Evolutionary conservation across 257 asterid species (phyloP).

Genomic region (Solanum dulcamara): DNA sequence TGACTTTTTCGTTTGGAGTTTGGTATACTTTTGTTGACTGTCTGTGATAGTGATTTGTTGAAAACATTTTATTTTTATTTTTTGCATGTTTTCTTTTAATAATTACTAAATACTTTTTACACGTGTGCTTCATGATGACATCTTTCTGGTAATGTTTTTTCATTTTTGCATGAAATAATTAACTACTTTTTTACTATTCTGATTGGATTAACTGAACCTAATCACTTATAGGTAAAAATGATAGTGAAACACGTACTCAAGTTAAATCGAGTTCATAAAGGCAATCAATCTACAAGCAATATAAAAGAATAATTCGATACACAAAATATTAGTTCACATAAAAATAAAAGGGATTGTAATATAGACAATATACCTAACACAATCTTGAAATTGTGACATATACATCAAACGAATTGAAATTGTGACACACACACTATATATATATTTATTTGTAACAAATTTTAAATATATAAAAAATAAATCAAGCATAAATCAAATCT

Average conservation of each 20-base stretch:
- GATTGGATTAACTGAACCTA: not conserved
- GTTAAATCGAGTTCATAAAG: not conserved
- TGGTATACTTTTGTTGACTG: not conserved
- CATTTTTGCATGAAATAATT: not conserved
- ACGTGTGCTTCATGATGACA: not conserved
- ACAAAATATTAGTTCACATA: too few relatives aligned
- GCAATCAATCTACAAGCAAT: not conserved
- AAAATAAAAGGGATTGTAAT: too few relatives aligned
- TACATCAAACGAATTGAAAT: not conserved
- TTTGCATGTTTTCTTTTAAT: not conserved
- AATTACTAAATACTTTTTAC: not conserved
- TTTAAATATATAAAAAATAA: too few relatives aligned
- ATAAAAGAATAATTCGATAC: too few relatives aligned
- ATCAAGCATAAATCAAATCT: too few relatives aligned
- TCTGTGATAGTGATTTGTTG: not conserved
- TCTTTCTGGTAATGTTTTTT: not conserved
- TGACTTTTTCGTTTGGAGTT: not conserved
- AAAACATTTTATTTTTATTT: not conserved
- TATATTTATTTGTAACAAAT: too few relatives aligned
- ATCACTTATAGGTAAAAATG: not conserved
- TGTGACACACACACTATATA: too few relatives aligned
- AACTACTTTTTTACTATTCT: not conserved
- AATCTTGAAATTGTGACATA: not conserved
- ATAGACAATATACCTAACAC: not conserved
- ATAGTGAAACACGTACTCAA: not conserved